Conservation (phyloP, 1,139 yeast genomes). For the Geotrichum citri-aurantii region DNA sequence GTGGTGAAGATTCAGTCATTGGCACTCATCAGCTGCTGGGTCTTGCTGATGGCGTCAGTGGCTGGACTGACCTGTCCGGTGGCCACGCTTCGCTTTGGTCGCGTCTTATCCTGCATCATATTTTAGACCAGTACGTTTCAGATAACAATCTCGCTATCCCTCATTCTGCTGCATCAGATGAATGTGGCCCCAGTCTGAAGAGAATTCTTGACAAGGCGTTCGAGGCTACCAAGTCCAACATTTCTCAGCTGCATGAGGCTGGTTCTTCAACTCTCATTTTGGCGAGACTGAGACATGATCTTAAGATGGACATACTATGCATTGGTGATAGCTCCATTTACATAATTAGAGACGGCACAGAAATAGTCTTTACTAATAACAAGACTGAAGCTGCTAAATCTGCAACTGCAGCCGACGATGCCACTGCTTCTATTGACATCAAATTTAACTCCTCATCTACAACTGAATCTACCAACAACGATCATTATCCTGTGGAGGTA, state of each 20-base stretch:
- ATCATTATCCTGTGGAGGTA: background rate
- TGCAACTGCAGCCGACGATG: background rate
- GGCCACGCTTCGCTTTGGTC: conserved; percentile 52
- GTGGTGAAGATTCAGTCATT: conserved; percentile 59
- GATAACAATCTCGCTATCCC: background rate
- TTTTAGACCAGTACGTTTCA: conserved; percentile 31
- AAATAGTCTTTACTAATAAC: conserved; percentile 43
- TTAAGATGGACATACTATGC: conserved; percentile 41
- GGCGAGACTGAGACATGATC: conserved; percentile 45
- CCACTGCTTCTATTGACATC: background rate
- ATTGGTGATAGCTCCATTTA: conserved; percentile 54
- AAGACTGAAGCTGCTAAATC: background rate
- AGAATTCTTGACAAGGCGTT: conserved; percentile 49
- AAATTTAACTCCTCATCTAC: background rate
- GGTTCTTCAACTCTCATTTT: conserved; percentile 53
- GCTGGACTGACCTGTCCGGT: conserved; percentile 47
- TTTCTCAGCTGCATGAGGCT: conserved; percentile 46
- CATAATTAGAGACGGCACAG: conserved; percentile 44
- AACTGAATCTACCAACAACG: background rate
- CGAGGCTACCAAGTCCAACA: conserved; percentile 47
- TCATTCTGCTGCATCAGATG: background rate
- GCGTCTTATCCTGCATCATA: conserved; percentile 45
- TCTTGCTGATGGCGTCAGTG: conserved; percentile 58
- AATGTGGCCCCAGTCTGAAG: background rate
- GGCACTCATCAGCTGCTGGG: conserved; percentile 52